Conservation (phyloP, 371 early-diverging fungal genomes). For the Chytridium lagenaria region DNA sequence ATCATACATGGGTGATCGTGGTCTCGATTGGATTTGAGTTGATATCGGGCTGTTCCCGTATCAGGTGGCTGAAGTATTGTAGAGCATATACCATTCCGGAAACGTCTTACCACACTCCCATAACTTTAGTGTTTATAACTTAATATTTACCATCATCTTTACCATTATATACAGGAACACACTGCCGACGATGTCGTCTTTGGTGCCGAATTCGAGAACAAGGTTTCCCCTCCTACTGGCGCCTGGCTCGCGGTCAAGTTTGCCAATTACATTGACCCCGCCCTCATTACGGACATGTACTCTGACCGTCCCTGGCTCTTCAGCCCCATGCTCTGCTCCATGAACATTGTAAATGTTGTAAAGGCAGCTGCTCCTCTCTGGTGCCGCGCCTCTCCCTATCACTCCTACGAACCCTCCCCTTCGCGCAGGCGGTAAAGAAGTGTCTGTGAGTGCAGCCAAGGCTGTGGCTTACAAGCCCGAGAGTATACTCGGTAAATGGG, state of each 20-base stretch:
- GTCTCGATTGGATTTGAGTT: no score
- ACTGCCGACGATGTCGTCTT: conserved; percentile 75
- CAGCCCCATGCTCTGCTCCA: conserved; percentile 74
- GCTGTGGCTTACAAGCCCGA: conserved; percentile 26
- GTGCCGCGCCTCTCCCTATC: conserved; percentile 29
- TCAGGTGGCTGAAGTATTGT: no score
- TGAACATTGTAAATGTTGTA: conserved; percentile 68
- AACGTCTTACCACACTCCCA: neutral
- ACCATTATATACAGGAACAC: conserved; percentile 45
- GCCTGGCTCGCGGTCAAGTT: conserved; percentile 76
- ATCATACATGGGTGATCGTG: no score
- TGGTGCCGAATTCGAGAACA: conserved; percentile 77
- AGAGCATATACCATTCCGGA: no score
- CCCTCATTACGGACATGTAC: conserved; percentile 75
- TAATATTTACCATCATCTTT: no score
- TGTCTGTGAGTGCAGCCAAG: conserved; percentile 17
- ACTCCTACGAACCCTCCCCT: conserved; percentile 22
- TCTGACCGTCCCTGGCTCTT: conserved; percentile 76
- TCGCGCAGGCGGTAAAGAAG: conserved; percentile 21
- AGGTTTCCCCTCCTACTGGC: conserved; percentile 69
- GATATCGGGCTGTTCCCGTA: no score
- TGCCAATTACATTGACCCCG: conserved; percentile 80
- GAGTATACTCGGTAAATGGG: conserved; percentile 47
- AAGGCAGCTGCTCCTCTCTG: conserved; percentile 36
- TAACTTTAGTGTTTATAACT: no score